Percentiles rank a stretch among this genome's conserved stretches.
Evolutionary conservation across 805 yeast species (phyloP).

Genomic region (Cyberlindnera bimundalis): DNA sequence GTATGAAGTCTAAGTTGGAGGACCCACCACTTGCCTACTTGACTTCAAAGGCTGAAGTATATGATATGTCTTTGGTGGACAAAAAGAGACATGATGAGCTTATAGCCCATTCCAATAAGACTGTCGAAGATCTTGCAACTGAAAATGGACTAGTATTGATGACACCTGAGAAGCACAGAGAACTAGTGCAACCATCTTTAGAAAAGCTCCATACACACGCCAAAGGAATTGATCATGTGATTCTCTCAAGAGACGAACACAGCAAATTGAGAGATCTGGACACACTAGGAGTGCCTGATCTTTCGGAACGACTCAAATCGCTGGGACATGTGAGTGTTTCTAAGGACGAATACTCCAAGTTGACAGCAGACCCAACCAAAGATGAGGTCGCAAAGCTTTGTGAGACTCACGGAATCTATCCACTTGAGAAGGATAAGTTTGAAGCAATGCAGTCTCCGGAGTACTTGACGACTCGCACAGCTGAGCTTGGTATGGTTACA

Average conservation of each 20-base stretch:
- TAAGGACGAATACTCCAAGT: background rate
- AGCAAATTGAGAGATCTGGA: constrained; percentile 3
- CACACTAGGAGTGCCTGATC: constrained; percentile 1
- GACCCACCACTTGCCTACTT: constrained; percentile 15
- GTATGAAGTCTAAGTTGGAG: constrained; percentile 6
- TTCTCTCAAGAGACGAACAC: background rate
- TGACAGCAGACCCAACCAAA: constrained; percentile 8
- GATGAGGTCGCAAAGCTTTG: constrained; percentile 8
- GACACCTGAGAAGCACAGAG: constrained; percentile 11
- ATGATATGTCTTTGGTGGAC: constrained; percentile 16
- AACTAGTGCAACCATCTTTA: constrained; percentile 15
- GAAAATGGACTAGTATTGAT: constrained; percentile 25
- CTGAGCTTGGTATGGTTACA: constrained; percentile 10
- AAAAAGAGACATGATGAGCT: constrained; percentile 14
- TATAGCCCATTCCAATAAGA: constrained; percentile 19
- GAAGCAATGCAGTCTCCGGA: constrained; percentile 14
- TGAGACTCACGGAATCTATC: constrained; percentile 8
- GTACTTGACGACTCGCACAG: constrained; percentile 8
- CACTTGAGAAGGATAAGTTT: constrained; percentile 8
- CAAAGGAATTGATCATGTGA: constrained; percentile 1
- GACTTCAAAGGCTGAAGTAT: constrained; percentile 11
- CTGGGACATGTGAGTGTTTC: constrained; percentile 1
- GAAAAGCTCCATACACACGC: constrained; percentile 14
- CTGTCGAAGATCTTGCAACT: constrained; percentile 24
- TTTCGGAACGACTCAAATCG: background rate